Evolutionary conservation across 495 filamentous ascomycete species (phyloP), one percentile per base, ranked within the genome.

Genomic region (Penicillium turbatum): DNA sequence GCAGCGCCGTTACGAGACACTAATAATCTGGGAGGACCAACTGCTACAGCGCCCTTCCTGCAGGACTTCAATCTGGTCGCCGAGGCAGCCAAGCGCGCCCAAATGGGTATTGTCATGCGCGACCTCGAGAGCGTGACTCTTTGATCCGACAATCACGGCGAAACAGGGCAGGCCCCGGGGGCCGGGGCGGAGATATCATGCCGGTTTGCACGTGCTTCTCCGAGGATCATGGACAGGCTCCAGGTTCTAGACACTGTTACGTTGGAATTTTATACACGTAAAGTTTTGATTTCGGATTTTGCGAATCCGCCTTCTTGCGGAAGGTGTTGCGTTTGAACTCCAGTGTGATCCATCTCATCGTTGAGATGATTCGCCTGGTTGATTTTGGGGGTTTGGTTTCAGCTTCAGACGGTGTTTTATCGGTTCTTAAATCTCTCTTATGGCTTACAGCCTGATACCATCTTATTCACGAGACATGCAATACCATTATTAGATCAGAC

Each of bases 11-110:
- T 24, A 24, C 21, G 21, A 24, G 21, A 24, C 21, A 24, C 2
- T 4, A 45, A 62, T 60, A 52, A 63, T 55, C 27, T 79, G 56
- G 70, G 82, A 8, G 71, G 68, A n/a, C 75, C 73, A 7, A 78
- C 72, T 26, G 75, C 72, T 31, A 89, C 67, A 67, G 83, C 69
- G 44, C 79, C 62, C 6, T 90, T 86, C 66, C 72, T 91, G 45
- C 81, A 84, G 54, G 87, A 95, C 69, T 89, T 89, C 66, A 92
- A 79, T 46, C 79, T 97, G 19, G 82, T 97, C 12, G 92, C 92
- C n/a, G 92, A 97, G 72, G 92, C 92, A 3, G 92, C 90, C 45
- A 95, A 95, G 66, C 81, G 92, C 38, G 92, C 92, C 7, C 89
- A 95, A 72, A 86, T 96, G 78, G 87, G 87, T 6, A 81, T 89